Base-by-base conservation (phyloP, 108 stramenopile genomes). In the Nitzschia putrida region DNA sequence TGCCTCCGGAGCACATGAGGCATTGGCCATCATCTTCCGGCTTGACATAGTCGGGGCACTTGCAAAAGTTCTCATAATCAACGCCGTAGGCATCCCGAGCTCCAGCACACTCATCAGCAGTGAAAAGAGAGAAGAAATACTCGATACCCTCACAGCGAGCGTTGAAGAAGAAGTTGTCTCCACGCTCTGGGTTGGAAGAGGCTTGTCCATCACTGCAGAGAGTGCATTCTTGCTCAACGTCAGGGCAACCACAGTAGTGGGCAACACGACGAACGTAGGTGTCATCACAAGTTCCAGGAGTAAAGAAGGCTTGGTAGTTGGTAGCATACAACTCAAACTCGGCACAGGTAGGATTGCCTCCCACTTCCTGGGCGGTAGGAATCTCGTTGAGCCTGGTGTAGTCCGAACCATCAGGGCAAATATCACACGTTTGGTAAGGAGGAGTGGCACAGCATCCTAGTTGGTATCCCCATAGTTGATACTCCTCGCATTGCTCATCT, bases 161-260 rank as follows among this genome's bases (percentile, higher is more conserved):
- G 12, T 56, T 66, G 40, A 37, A 61, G 0, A 56, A 22, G 57
- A 56, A 71, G 0, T 53, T 29, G 14, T 77, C 76, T 49, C 63
- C 57, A 8, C 63, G 64, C 13, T 29, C 54, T 26, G 61, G 56
- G 9, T 69, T 68, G 1, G 20, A 23, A 13, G 76, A 64, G 13
- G 51, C 37, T 13, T 39, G 9, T 53, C 44, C 29, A 50, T 77
- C 76, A 16, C 58, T 57, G 49, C 76, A 77, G 22, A 77, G 49
- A 14, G 14, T 66, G 34, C 68, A 68, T 39, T 77, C 42, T 40
- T 77, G 76, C 29, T 71, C 53, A 12, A 25, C 29, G 24, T 25
- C 25, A 43, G 69, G 69, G 29, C 76, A 77, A 26, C 69, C 76
- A 64, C 76, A 77, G 20, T 60, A 71, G 22, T 49, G 47, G 18